Evolutionary conservation across 2,329 filamentous ascomycete genomes (phyloP), one percentile per base, ranked within the genome.

Genomic region (Fusarium sp.): DNA sequence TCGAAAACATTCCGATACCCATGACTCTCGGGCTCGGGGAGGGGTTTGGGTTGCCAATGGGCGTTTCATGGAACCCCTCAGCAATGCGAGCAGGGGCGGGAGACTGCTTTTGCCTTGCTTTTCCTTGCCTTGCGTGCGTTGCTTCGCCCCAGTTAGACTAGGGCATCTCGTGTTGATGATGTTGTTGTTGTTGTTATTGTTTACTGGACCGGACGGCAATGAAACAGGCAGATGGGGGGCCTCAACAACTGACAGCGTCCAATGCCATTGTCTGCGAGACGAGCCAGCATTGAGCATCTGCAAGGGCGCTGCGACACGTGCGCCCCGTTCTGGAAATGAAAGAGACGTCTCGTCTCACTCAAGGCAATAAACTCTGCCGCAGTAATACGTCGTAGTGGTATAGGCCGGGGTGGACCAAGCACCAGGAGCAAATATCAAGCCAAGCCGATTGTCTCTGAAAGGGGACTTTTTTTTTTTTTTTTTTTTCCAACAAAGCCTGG

Each of bases 1-100:
- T 69, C 56, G 64, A 75, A 71, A 70, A 74, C 64, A 76, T 73
- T 72, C 63, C 72, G 67, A 76, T 65, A 76, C 74, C 74, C 70
- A 73, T 73, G 74, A 58, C 67, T 66, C 45, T 66, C 50, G 66
- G 31, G 31, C 31, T 34, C 11, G 5, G 31, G 61, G 20, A 35
- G 50, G 54, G 38, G 45, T 40, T 67, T 58, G 29, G 40, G 40
- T 67, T 58, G 34, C 66, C 67, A 74, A 75, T 67, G 72, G 62
- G 35, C 56, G 72, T 70, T 68, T 68, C 64, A 71, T 67, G 42
- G 57, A 59, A 77, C 66, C 71, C 72, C 70, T 69, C 67, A 68
- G 63, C 47, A 58, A 54, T 59, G 74, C 64, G 63, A 63, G 54
- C 75, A 75, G 72, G 72, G 75, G 62, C 58, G 57, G 31, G 50